Percentiles rank a stretch among this genome's conserved stretches.
Conservation (phyloP, 2,329 filamentous ascomycete species). For the Eurotiales sp. region DNA sequence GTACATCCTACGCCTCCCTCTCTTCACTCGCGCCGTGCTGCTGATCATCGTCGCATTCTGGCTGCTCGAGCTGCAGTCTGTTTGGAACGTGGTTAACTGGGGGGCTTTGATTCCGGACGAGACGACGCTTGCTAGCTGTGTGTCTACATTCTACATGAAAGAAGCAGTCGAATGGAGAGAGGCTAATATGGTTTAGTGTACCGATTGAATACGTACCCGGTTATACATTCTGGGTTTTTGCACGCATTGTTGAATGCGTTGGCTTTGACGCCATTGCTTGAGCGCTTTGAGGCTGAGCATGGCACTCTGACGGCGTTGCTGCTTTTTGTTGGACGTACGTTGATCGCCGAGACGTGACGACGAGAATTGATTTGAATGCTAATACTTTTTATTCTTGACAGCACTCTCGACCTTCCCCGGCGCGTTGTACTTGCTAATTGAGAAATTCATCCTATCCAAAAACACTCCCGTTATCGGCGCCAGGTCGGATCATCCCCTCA, state of each 20-base stretch:
- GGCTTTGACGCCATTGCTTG: constrained; percentile 80
- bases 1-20: constrained; percentile 78
- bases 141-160: too few species aligned
- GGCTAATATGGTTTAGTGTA: constrained; percentile 60
- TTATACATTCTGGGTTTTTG: constrained; percentile 77
- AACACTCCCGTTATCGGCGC: constrained; percentile 77
- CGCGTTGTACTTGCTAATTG: constrained; percentile 72
- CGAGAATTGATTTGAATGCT: too few species aligned
- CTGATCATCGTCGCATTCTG: constrained; percentile 65
- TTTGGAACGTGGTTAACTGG: constrained; percentile 73
- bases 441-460: constrained; percentile 65
- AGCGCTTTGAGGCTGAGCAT: constrained; percentile 88
- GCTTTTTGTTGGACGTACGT: constrained; percentile 86
- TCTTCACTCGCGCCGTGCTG: constrained; percentile 74
- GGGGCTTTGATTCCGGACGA: constrained; percentile 74
- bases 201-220: constrained; percentile 84
- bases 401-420: constrained; percentile 79
- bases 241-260: constrained; percentile 77
- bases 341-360: too few species aligned
- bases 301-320: constrained; percentile 84
- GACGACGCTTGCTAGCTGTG: constrained; percentile 68
- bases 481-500: constrained; percentile 54
- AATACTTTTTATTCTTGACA: constrained; percentile 37
- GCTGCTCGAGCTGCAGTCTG: constrained; percentile 63
- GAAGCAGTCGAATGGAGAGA: too few species aligned